Conservation (phyloP, 306 rosid genomes). For the Cicer judaicum region DNA sequence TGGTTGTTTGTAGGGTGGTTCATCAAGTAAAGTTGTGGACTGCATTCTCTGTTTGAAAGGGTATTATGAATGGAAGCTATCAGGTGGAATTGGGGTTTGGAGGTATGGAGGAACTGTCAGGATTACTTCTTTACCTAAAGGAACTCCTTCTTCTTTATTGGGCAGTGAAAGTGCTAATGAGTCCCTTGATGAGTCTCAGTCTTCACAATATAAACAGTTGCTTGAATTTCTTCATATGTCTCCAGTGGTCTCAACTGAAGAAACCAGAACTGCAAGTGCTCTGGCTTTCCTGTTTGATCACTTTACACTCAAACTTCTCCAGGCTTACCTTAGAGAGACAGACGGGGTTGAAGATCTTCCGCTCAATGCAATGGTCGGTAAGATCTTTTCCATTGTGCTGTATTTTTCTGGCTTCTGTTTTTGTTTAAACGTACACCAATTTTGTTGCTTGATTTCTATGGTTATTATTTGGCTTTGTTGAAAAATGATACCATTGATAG, state of each 20-base stretch:
- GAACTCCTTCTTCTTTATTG: constrained; percentile 54
- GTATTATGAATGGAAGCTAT: constrained; percentile 85
- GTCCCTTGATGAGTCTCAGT: constrained; percentile 71
- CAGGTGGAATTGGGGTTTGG: constrained; percentile 97
- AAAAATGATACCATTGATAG: not conserved
- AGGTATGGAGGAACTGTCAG: constrained; percentile 97
- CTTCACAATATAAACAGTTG: constrained; percentile 75
- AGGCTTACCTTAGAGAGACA: constrained; percentile 77
- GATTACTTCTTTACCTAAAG: constrained; percentile 78
- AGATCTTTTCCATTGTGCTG: constrained; percentile 53
- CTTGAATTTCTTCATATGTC: constrained; percentile 76
- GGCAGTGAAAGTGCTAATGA: constrained; percentile 76
- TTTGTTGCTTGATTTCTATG: not conserved
- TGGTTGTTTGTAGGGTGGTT: constrained; percentile 69
- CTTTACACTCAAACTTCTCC: constrained; percentile 83
- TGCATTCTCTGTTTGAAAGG: constrained; percentile 98
- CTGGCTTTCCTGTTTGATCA: constrained; percentile 84
- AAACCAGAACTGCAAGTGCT: constrained; percentile 69
- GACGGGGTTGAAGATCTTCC: constrained; percentile 71
- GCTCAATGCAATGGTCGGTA: constrained; percentile 97
- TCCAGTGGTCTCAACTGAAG: constrained; percentile 68
- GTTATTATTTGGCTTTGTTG: not conserved
- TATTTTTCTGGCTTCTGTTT: constrained; percentile 2
- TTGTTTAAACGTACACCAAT: not conserved
- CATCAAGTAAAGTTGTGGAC: constrained; percentile 88